These are phyloP conservation scores for Gelatoporia subvermispora DNA, from an alignment of 768 basidiomycete species.

Conservation along the genomic window DNA sequence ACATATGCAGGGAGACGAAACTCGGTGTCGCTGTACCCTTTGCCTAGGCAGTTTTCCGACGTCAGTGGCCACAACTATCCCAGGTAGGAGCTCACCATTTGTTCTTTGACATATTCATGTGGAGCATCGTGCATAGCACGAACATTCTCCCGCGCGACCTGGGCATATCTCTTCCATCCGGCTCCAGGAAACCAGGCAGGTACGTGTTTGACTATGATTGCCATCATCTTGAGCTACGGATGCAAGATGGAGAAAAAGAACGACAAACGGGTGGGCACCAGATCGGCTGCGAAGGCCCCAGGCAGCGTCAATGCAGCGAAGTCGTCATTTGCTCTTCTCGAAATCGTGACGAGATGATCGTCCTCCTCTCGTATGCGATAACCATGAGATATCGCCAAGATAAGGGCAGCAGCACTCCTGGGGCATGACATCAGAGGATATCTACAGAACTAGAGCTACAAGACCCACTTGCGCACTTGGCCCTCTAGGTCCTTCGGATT, in stretches of 20 bases:
- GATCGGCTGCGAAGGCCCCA: conserved; percentile 30
- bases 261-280: conserved; percentile 26
- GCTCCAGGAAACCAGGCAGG: conserved; percentile 39
- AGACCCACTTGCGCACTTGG: conserved; percentile 37
- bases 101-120: conserved; percentile 27
- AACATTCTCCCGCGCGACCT: conserved; percentile 18
- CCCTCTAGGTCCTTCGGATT: conserved; percentile 33
- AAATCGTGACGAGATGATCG: conserved; percentile 15
- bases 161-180: conserved; percentile 29
- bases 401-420: conserved; percentile 23
- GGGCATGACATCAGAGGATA: not conserved
- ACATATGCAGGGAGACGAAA: conserved; percentile 17
- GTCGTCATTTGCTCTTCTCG: conserved; percentile 16
- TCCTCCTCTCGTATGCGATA: conserved; percentile 17
- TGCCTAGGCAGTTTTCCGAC: conserved; percentile 5
- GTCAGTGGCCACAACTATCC: not conserved
- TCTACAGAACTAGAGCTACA: not conserved
- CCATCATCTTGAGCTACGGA: not conserved
- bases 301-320: conserved; percentile 19
- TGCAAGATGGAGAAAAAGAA: not conserved
- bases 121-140: conserved; percentile 18
- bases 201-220: conserved; percentile 15
- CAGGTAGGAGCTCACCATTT: conserved; percentile 23
- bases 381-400: conserved; percentile 25
- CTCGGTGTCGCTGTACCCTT: conserved; percentile 15